Conservation (phyloP, 768 basidiomycete genomes). For the Mycena chlorophos region DNA sequence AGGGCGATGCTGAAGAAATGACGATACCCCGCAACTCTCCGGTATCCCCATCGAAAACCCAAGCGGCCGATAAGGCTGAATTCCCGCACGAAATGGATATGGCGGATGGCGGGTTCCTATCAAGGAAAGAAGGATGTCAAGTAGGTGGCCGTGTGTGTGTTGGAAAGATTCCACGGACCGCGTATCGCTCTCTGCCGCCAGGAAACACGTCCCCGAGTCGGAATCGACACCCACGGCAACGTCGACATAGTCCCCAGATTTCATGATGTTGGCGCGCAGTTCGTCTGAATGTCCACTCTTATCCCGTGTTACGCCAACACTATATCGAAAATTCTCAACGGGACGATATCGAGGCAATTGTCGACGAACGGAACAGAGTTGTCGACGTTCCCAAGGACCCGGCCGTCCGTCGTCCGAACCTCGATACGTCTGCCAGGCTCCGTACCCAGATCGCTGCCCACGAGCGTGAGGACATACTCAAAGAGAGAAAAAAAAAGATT, state of each 20-base stretch:
- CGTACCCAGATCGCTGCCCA: too few relatives aligned
- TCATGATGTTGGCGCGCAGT: neutral
- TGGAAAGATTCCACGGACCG: neutral
- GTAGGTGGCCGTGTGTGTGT: neutral
- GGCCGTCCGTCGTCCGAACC: neutral
- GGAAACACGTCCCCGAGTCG: neutral
- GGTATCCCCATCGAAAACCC: neutral
- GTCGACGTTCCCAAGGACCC: neutral
- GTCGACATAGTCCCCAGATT: neutral
- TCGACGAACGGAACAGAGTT: neutral
- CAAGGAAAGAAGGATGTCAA: neutral
- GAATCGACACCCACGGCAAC: neutral
- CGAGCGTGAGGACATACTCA: too few relatives aligned
- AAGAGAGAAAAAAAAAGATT: too few relatives aligned
- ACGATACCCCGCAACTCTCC: neutral
- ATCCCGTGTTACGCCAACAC: neutral
- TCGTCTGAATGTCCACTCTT: neutral
- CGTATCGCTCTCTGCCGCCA: neutral
- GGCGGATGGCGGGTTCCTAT: neutral
- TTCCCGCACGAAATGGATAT: neutral
- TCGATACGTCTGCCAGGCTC: neutral
- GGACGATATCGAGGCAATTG: neutral
- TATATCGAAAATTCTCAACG: neutral
- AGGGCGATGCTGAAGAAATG: neutral
- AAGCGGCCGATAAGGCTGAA: neutral